Conservation (phyloP, 805 yeast species). For the Clavispora asparagi region DNA sequence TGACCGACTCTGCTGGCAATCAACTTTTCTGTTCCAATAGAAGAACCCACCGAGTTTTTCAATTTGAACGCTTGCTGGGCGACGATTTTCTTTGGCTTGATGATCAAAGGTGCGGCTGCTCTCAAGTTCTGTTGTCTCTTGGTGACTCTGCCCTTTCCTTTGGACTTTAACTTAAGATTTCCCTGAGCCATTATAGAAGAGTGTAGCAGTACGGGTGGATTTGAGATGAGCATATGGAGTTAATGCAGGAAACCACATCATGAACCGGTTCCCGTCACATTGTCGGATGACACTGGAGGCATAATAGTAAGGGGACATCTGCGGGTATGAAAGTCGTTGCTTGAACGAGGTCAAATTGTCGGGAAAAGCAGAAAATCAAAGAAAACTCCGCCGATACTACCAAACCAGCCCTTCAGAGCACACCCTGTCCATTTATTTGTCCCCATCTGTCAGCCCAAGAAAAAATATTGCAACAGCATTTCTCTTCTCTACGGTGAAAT, state of each 20-base stretch:
- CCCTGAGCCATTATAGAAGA: constrained; percentile 62
- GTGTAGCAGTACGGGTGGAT: not conserved
- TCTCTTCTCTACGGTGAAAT: too few species aligned
- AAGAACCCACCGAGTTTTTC: constrained; percentile 38
- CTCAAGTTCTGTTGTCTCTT: constrained; percentile 62
- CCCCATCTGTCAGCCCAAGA: too few species aligned
- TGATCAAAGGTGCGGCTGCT: constrained; percentile 66
- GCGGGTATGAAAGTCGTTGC: too few species aligned
- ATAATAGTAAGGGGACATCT: too few species aligned
- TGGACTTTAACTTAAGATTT: constrained; percentile 51
- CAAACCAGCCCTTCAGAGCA: too few species aligned
- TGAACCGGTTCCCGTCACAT: too few species aligned
- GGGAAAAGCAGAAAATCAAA: too few species aligned
- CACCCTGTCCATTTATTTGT: too few species aligned
- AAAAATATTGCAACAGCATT: too few species aligned
- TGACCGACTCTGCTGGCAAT: constrained; percentile 92
- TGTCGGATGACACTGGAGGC: too few species aligned
- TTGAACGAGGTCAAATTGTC: too few species aligned
- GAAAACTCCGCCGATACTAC: too few species aligned
- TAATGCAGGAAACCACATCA: not conserved
- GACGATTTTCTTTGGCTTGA: constrained; percentile 62
- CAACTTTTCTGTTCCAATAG: constrained; percentile 64
- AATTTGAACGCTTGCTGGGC: constrained; percentile 44
- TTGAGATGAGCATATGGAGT: constrained; percentile 1
- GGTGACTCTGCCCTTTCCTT: constrained; percentile 48